These are phyloP conservation scores for Prunus yedoensis DNA, from an alignment of 331 rosid genomes.

Conservation along the genomic window DNA sequence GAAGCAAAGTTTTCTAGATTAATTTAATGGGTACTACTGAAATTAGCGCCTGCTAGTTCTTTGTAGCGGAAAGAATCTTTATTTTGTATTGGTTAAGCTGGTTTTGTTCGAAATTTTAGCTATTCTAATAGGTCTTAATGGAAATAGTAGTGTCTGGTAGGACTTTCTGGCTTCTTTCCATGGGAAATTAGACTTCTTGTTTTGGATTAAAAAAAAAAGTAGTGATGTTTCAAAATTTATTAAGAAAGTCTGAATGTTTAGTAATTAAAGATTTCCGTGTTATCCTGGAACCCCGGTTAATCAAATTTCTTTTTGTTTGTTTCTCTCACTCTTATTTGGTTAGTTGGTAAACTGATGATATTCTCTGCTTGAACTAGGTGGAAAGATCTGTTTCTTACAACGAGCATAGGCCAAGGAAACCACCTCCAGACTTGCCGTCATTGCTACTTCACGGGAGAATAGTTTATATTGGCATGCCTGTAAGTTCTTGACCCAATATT, in stretches of 20 bases:
- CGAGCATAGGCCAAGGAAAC: conserved; percentile 66
- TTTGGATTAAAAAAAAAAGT: not conserved
- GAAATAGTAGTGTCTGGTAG: not conserved
- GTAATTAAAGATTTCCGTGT: not conserved
- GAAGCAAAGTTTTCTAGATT: not conserved
- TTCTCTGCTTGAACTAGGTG: conserved; percentile 54
- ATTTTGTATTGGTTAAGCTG: not conserved
- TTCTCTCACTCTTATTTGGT: not conserved
- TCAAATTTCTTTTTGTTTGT: not conserved
- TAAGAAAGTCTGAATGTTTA: not conserved
- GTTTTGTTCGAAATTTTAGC: not conserved
- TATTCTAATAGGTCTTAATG: not conserved
- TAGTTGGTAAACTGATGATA: conserved; percentile 18
- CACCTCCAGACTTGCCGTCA: conserved; percentile 96
- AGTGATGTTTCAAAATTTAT: not conserved
- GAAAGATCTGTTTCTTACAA: conserved; percentile 74
- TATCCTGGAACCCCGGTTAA: not conserved
- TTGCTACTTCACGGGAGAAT: conserved; percentile 85
- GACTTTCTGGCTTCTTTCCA: not conserved
- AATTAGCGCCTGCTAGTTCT: not conserved
- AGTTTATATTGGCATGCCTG: conserved; percentile 98
- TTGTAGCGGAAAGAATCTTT: not conserved
- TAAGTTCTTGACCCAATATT: conserved; percentile 38
- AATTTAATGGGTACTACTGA: not conserved
- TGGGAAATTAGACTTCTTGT: not conserved